Conservation (phyloP, 495 filamentous ascomycete genomes). For the Annulohypoxylon nitens region DNA sequence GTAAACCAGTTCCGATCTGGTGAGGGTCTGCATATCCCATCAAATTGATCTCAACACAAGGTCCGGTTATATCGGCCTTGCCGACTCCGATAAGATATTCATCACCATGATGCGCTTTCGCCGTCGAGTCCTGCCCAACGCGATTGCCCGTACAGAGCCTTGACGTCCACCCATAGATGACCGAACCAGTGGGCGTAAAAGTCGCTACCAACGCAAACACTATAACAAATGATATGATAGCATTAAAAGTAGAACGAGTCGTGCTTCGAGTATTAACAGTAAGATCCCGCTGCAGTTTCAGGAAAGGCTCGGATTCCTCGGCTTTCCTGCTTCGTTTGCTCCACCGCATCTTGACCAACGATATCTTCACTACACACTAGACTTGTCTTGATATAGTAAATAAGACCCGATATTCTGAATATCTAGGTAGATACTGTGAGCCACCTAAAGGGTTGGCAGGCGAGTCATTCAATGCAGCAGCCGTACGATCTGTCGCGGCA, state of each 20-base stretch:
- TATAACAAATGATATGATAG: constrained; percentile 10
- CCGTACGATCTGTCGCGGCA: constrained; percentile 14
- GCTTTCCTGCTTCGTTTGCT: constrained; percentile 24
- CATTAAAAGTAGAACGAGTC: not conserved
- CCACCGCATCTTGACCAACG: constrained; percentile 27
- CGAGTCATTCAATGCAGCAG: constrained; percentile 36
- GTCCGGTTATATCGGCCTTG: constrained; percentile 94
- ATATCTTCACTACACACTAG: constrained; percentile 8
- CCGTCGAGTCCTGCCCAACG: constrained; percentile 7
- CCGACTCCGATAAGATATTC: constrained; percentile 89
- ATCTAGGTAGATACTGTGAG: constrained; percentile 6
- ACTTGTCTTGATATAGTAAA: constrained; percentile 1
- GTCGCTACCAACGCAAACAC: constrained; percentile 11
- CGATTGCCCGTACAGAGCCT: constrained; percentile 28
- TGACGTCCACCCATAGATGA: constrained; percentile 7
- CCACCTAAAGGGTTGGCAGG: constrained; percentile 8
- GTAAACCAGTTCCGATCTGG: constrained; percentile 87
- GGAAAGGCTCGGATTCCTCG: constrained; percentile 16
- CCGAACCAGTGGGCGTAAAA: constrained; percentile 12
- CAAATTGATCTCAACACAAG: constrained; percentile 90
- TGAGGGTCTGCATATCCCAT: constrained; percentile 94
- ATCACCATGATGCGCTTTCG: constrained; percentile 51
- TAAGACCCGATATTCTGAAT: constrained; percentile 15
- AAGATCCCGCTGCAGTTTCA: constrained; percentile 6
- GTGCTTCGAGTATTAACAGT: constrained; percentile 5